A percentile compares a stretch with the other conserved stretches of the same genome.
Evolutionary conservation across 345 rosid genomes (phyloP).

Genomic region (Acer negundo): DNA sequence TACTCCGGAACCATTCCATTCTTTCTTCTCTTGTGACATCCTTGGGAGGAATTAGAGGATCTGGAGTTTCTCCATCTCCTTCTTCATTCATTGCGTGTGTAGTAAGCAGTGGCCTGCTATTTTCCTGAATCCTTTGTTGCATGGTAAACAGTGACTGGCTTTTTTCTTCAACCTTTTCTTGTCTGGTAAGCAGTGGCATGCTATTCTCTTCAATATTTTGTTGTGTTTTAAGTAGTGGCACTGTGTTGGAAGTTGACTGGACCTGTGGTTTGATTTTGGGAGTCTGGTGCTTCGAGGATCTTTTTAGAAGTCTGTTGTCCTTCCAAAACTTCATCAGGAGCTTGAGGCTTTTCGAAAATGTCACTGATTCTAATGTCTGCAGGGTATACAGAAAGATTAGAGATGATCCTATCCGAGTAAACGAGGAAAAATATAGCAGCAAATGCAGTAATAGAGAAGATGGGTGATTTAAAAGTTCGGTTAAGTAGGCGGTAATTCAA

Average conservation of each 20-base stretch:
- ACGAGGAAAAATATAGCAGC: slow-evolving; percentile 32
- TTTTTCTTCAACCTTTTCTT: neutral
- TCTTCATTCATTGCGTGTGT: slow-evolving; percentile 27
- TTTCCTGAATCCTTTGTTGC: slow-evolving; percentile 4
- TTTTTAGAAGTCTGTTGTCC: neutral
- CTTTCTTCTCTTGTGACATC: slow-evolving; percentile 52
- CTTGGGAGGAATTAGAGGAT: slow-evolving; percentile 48
- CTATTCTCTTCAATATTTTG: neutral
- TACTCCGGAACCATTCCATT: slow-evolving; percentile 54
- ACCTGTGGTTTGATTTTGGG: slow-evolving; percentile 7
- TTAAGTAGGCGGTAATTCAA: slow-evolving; percentile 7
- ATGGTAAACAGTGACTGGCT: neutral
- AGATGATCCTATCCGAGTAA: slow-evolving; percentile 23
- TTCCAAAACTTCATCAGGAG: neutral
- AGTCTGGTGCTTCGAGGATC: neutral
- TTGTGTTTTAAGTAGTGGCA: neutral
- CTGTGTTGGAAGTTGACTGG: neutral
- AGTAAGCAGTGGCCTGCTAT: slow-evolving; percentile 14
- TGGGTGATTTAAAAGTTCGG: slow-evolving; percentile 18
- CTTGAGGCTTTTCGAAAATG: neutral
- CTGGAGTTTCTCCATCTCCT: slow-evolving; percentile 22
- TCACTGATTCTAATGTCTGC: slow-evolving; percentile 3
- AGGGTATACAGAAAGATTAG: slow-evolving; percentile 8
- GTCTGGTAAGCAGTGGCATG: slow-evolving; percentile 10
- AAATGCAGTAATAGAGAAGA: slow-evolving; percentile 23